A percentile compares a stretch with the other conserved stretches of the same genome.
Conservation (phyloP, 108 stramenopile genomes). For the Nannochloropsis salina region DNA sequence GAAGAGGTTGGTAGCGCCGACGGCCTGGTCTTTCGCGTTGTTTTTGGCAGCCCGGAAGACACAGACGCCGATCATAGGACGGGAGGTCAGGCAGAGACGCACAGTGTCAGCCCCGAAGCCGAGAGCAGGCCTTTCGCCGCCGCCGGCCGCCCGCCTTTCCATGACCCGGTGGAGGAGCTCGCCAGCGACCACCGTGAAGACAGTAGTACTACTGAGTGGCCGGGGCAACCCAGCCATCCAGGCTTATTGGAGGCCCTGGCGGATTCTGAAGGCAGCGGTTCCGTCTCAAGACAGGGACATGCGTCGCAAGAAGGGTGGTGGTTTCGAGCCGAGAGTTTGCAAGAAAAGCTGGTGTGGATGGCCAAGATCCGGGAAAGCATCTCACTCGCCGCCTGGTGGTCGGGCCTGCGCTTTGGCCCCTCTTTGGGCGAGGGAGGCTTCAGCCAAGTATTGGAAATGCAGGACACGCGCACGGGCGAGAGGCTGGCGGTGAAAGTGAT, state of each 20-base stretch:
- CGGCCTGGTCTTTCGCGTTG: not conserved
- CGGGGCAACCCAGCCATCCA: not conserved
- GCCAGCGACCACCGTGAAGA: not conserved
- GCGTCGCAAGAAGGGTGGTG: not conserved
- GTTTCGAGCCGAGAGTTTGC: slow-evolving; percentile 9
- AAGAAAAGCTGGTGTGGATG: slow-evolving; percentile 10
- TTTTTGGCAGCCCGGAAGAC: not conserved
- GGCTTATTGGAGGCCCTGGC: not conserved
- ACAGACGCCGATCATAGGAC: not conserved
- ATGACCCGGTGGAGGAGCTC: not conserved
- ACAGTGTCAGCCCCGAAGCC: not conserved
- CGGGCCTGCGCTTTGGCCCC: not conserved
- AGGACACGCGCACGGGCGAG: slow-evolving; percentile 32
- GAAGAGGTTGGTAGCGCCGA: not conserved
- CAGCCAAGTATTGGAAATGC: slow-evolving; percentile 23
- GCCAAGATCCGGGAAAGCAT: not conserved
- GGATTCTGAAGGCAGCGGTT: not conserved
- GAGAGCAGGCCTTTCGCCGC: not conserved
- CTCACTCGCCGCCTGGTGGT: not conserved
- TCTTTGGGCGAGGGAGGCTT: not conserved
- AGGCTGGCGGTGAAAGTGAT: slow-evolving; percentile 40
- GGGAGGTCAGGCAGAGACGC: not conserved
- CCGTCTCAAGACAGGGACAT: not conserved
- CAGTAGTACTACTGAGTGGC: not conserved
- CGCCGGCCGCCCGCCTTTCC: not conserved